These are phyloP conservation scores for Wickerhamomyces silvicola DNA, from an alignment of 805 yeast genomes.

Conservation along the genomic window DNA sequence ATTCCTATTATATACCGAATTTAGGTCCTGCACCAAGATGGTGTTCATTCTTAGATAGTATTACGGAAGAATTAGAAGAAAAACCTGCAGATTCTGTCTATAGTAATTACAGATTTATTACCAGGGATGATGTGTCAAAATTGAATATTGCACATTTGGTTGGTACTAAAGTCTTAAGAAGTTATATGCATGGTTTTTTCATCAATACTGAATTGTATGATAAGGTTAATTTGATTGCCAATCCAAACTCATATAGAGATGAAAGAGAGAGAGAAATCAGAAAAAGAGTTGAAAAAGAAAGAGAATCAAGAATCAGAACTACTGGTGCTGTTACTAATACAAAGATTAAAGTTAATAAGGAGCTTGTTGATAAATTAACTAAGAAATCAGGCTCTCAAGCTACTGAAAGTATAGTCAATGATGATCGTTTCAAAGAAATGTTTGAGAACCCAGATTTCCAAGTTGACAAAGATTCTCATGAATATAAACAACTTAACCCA, in stretches of 20 bases:
- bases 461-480: slow-evolving; percentile 81
- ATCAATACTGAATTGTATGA: slow-evolving; percentile 88
- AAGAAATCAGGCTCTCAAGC: slow-evolving; percentile 43
- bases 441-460: slow-evolving; percentile 93
- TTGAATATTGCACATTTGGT: slow-evolving; percentile 77
- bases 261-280: slow-evolving; percentile 89
- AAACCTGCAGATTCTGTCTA: slow-evolving; percentile 87
- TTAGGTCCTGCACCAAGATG: slow-evolving; percentile 96
- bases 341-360: slow-evolving; percentile 81
- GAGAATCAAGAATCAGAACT: slow-evolving; percentile 90
- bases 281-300: slow-evolving; percentile 82
- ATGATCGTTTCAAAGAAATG: slow-evolving; percentile 93
- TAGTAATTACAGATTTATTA: slow-evolving; percentile 91
- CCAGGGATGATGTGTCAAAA: slow-evolving; percentile 79
- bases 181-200: slow-evolving; percentile 98
- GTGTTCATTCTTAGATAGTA: slow-evolving; percentile 95
- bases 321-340: slow-evolving; percentile 65
- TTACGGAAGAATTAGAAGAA: slow-evolving; percentile 96
- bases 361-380: slow-evolving; percentile 62
- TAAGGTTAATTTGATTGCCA: slow-evolving; percentile 85
- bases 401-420: slow-evolving; percentile 43
- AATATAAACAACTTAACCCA: slow-evolving; percentile 90
- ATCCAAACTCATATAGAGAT: slow-evolving; percentile 84
- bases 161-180: slow-evolving; percentile 86
- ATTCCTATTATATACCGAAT: slow-evolving; percentile 88